Evolutionary conservation across 2,329 filamentous ascomycete species (phyloP).

Genomic region (Beauveria brongniartii): DNA sequence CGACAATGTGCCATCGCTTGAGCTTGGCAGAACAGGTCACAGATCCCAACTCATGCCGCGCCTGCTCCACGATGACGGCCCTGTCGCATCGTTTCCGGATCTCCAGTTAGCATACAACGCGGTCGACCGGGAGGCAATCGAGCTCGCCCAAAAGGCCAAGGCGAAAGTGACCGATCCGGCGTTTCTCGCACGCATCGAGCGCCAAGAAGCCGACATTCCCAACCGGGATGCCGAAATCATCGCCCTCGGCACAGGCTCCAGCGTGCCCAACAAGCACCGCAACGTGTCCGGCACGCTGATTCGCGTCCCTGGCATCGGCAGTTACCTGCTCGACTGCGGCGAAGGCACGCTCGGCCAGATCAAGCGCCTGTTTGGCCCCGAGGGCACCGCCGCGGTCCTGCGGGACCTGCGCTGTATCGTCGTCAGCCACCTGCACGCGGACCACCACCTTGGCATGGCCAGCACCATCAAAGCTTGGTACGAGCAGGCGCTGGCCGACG

Average conservation of each 20-base stretch:
- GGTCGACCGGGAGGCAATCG: slow-evolving; percentile 35
- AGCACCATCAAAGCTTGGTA: slow-evolving; percentile 79
- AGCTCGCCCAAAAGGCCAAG: slow-evolving; percentile 43
- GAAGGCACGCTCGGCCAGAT: slow-evolving; percentile 90
- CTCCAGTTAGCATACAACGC: slow-evolving; percentile 39
- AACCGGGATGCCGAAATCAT: slow-evolving; percentile 73
- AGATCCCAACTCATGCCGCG: slow-evolving; percentile 40
- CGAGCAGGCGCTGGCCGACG: slow-evolving; percentile 34
- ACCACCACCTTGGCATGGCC: slow-evolving; percentile 86
- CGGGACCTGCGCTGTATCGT: slow-evolving; percentile 72
- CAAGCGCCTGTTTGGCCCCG: slow-evolving; percentile 59
- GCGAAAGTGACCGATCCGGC: slow-evolving; percentile 31
- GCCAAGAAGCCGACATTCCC: slow-evolving; percentile 57
- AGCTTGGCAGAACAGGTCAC: slow-evolving; percentile 36
- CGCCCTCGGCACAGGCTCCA: slow-evolving; percentile 84
- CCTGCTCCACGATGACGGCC: slow-evolving; percentile 36
- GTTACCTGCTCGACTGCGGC: slow-evolving; percentile 83
- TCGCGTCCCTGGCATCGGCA: slow-evolving; percentile 76
- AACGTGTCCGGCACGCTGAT: slow-evolving; percentile 89
- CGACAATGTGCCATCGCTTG: slow-evolving; percentile 20
- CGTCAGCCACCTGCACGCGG: slow-evolving; percentile 93
- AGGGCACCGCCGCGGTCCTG: slow-evolving; percentile 63
- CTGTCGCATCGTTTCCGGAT: slow-evolving; percentile 34
- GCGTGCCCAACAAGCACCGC: slow-evolving; percentile 83
- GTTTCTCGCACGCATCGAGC: slow-evolving; percentile 41